Percentiles rank a stretch among this genome's conserved stretches.
phyloP scores from a whole-genome alignment of 2,329 filamentous ascomycete species.

The Knufia fluminis region DNA sequence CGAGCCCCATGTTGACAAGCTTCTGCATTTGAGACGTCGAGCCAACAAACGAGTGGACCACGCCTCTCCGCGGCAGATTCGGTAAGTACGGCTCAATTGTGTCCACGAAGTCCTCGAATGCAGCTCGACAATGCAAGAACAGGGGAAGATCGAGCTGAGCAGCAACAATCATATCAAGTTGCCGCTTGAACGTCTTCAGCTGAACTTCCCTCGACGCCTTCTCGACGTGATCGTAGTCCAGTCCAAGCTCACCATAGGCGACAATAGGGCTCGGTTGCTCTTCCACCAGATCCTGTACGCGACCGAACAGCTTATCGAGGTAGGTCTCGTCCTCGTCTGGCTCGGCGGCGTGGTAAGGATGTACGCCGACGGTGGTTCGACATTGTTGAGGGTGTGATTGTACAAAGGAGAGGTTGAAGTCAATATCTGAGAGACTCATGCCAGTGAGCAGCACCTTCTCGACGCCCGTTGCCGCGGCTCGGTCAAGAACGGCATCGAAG shows the following conservation, averaged over 20 bases:
- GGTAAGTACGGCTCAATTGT: conserved; percentile 34
- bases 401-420: conserved; percentile 34
- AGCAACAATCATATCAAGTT: conserved; percentile 33
- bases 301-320: conserved; percentile 7
- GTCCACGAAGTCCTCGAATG: conserved; percentile 36
- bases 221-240: conserved; percentile 42
- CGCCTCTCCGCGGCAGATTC: conserved; percentile 26
- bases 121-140: conserved; percentile 28
- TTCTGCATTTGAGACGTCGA: conserved; percentile 32
- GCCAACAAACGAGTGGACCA: background rate
- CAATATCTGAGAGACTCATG: conserved; percentile 34
- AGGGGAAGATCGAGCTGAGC: conserved; percentile 27
- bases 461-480: conserved; percentile 3
- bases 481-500: conserved; percentile 26
- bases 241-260: conserved; percentile 43
- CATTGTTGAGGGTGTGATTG: conserved; percentile 28
- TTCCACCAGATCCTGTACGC: conserved; percentile 22
- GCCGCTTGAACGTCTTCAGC: conserved; percentile 32
- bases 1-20: conserved; percentile 32
- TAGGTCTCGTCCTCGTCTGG: conserved; percentile 26
- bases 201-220: conserved; percentile 37
- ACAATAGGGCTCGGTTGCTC: conserved; percentile 28
- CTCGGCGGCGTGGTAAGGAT: conserved; percentile 43
- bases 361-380: conserved; percentile 41
- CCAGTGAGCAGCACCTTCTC: conserved; percentile 20